Base-by-base conservation (phyloP, 83 land plant genomes). In the Picea mariana region DNA sequence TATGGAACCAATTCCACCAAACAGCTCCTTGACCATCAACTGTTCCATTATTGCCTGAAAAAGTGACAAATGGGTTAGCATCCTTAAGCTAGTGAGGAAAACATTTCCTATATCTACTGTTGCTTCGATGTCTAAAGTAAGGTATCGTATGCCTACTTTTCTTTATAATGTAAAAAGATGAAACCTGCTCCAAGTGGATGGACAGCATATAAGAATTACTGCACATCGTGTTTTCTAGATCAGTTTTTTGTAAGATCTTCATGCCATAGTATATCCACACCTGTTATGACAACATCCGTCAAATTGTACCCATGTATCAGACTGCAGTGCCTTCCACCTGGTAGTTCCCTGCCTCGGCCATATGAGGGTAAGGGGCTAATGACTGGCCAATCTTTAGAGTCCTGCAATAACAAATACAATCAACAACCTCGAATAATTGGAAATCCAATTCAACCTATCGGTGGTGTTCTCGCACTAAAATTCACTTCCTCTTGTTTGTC, bases 271-370 rank as follows among this genome's bases (percentile, higher is more conserved):
- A 52, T 52, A 52, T 52, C 13, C 58, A 52, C 79, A 92, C 96
- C 96, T 79, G 96, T 94, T 47, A 92, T 94, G 13, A 92, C 86
- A 64, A 94, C 96, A 83, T 92, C 85, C 38, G 65, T 78, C 21
- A 94, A 84, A 38, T 81, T 81, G 80, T 90, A 79, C 11, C 93
- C 94, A 85, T 92, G 92, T 18, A 94, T 92, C 27, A 94, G 91
- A 84, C 94, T 92, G 40, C 86, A 88, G 85, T 94, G 96, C 76
- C 96, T 86, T 13, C 86, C 84, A 55, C 95, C 96, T n/a, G 83
- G 76, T 40, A 94, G 89, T 88, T 94, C 96, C 44, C 96, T 92
- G 62, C 96, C 96, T 80, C 95, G 84, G 61, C 96, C 96, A 87
- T 94, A 94, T 5, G 96, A 92, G 44, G 96, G 96, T 85, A 93